phyloP scores from a whole-genome alignment of 495 filamentous ascomycete species.

The Symbiotaphrina buchneri region DNA sequence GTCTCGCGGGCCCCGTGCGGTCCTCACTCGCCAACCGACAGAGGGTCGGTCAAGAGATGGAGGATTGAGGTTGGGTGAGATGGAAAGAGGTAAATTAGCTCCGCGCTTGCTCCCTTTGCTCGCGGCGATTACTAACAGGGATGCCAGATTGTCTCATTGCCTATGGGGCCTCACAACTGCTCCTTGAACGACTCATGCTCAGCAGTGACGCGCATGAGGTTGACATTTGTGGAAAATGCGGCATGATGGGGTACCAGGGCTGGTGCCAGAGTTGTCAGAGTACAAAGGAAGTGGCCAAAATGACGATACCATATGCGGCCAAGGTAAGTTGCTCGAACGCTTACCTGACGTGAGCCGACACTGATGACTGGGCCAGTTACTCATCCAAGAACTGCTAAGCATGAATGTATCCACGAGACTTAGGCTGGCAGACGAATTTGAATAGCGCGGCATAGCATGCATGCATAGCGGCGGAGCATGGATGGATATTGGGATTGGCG shows the following conservation, averaged over 20 bases:
- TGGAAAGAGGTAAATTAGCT: slow-evolving; percentile 99
- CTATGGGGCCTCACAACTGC: slow-evolving; percentile 46
- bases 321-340: too few relatives aligned
- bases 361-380: too few relatives aligned
- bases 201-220: slow-evolving; percentile 75
- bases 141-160: slow-evolving; percentile 90
- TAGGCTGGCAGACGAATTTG: slow-evolving; percentile 81
- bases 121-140: too few relatives aligned
- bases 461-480: too few relatives aligned
- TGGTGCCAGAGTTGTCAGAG: slow-evolving; percentile 85
- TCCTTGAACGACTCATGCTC: slow-evolving; percentile 87
- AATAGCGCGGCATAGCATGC: too few relatives aligned
- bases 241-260: slow-evolving; percentile 81
- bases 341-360: too few relatives aligned
- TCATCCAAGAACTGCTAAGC: slow-evolving; percentile 88
- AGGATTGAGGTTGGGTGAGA: slow-evolving; percentile 86
- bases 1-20: slow-evolving; percentile 67
- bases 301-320: slow-evolving; percentile 97
- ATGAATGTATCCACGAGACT: slow-evolving; percentile 89
- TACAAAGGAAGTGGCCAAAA: slow-evolving; percentile 54
- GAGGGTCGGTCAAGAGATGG: slow-evolving; percentile 87
- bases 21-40: slow-evolving; percentile 86
- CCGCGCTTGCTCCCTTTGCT: too few relatives aligned
- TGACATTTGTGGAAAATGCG: slow-evolving; percentile 81
- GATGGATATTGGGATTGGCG: too few relatives aligned